Evolutionary conservation across 805 yeast genomes (phyloP), one percentile per base, ranked within the genome.

Genomic region (Wickerhamomyces chaumierensis): DNA sequence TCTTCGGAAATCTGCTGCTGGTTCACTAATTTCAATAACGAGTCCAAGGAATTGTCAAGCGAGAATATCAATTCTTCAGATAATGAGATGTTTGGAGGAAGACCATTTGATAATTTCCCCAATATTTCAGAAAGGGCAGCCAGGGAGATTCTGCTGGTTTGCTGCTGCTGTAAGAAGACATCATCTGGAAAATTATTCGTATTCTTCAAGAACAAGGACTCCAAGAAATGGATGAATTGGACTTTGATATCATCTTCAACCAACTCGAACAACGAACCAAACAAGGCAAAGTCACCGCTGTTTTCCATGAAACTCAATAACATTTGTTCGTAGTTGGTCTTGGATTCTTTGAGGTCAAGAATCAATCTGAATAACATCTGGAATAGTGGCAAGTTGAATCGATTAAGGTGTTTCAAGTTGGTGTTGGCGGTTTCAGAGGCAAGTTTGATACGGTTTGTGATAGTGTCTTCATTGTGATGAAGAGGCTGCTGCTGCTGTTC

Each of bases 51-150:
- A 14, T 51, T 46, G 38, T 62, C 68, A 35, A 68, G 48, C 2
- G 70, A 63, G 39, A 64, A 64, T 1, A 66, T 62, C 28, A 67
- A 42, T 3, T 63, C 62, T 41, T 67, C 71, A 2, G 54, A 42
- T 11, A 53, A 15, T 15, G 33, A 18, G 32, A 5, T 18, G 39
- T 18, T 43, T 35, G 23, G 38, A 37, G 44, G 41, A 1, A 38
- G 35, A 0, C 43, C 47, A 18, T 43, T 41, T 9, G 58, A 52
- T 3, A 53, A 36, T 3, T 46, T 29, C 1, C 51, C 41, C 16
- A 53, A 18, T 2, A 47, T 38, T 12, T 45, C 46, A 1, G 56
- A 49, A 12, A 51, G 36, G 2, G 36, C 18, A n/a, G n/a, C n/a
- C n/a, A n/a, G n/a, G 11, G 18, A 6, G 11, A 31, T n/a, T 6